A percentile compares a stretch with the other conserved stretches of the same genome.
These are phyloP conservation scores for Paragyromitra xinjiangensis DNA, from an alignment of 495 filamentous ascomycete species.

Conservation along the genomic window DNA sequence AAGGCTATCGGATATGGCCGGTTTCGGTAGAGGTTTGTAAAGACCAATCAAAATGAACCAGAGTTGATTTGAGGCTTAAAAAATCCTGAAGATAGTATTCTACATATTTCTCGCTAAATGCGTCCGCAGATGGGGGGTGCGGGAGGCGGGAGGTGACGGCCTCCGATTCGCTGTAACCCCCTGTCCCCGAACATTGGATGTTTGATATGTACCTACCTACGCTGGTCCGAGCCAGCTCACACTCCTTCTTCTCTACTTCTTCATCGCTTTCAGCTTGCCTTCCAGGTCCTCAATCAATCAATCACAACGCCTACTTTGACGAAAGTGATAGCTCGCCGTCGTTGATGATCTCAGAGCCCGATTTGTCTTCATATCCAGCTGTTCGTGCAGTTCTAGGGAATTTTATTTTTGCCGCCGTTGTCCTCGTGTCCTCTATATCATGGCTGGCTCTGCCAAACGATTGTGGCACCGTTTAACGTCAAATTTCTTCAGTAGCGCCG, in stretches of 20 bases:
- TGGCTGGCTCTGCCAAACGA: slow-evolving; percentile 4
- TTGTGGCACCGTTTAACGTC: slow-evolving; percentile 13
- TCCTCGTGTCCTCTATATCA: slow-evolving; percentile 1
- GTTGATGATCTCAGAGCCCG: slow-evolving; percentile 2
- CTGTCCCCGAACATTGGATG: not conserved
- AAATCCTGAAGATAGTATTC: not conserved
- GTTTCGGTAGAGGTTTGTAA: not conserved
- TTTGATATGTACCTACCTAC: not conserved
- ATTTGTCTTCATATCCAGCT: slow-evolving; percentile 1
- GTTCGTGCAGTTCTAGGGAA: slow-evolving; percentile 8
- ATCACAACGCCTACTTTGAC: not conserved
- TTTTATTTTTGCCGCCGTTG: not conserved
- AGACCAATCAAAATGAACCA: not conserved
- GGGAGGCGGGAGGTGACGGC: not conserved
- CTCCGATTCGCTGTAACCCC: slow-evolving; percentile 1
- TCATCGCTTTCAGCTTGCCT: not conserved
- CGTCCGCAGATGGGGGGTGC: not conserved
- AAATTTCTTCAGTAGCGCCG: not conserved
- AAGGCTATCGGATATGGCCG: not conserved
- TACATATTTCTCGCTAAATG: slow-evolving; percentile 6
- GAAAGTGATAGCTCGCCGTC: not conserved
- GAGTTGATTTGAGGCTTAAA: slow-evolving; percentile 5
- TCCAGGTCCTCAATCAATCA: slow-evolving; percentile 2
- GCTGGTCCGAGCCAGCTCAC: slow-evolving; percentile 1
- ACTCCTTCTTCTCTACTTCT: not conserved